Evolutionary conservation across 441 rosid genomes (phyloP).

Genomic region (Arabidopsis lyrata): DNA sequence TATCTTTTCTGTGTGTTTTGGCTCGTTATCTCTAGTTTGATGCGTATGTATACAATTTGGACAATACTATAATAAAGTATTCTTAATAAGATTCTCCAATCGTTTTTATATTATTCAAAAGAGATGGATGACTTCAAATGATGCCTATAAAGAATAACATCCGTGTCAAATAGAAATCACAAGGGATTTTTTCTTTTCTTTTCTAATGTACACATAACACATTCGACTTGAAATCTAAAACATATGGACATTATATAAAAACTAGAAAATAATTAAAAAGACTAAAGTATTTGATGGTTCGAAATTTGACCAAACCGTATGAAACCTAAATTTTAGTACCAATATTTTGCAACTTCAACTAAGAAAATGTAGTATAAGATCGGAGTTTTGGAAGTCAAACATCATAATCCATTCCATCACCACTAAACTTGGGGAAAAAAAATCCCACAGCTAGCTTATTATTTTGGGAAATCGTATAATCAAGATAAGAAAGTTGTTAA

Average conservation of each 20-base stretch:
- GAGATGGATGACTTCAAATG: slow-evolving; percentile 30
- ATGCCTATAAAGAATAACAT: slow-evolving; percentile 29
- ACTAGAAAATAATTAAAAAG: neutral
- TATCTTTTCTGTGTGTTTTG: slow-evolving; percentile 9
- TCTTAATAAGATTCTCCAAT: slow-evolving; percentile 9
- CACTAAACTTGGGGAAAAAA: neutral
- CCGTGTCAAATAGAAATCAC: neutral
- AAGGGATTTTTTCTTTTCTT: neutral
- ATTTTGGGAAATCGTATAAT: neutral
- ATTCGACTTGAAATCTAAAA: too few species aligned
- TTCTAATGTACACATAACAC: too few species aligned
- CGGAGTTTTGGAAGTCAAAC: slow-evolving; percentile 10
- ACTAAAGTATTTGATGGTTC: neutral
- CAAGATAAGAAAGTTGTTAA: neutral
- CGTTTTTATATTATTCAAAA: neutral
- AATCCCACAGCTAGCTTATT: neutral
- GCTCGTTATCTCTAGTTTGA: slow-evolving; percentile 19
- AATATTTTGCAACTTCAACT: neutral
- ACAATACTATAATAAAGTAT: slow-evolving; percentile 6
- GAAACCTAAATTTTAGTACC: neutral
- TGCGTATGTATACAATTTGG: slow-evolving; percentile 24
- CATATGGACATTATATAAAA: neutral
- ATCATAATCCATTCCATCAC: slow-evolving; percentile 6
- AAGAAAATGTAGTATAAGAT: neutral
- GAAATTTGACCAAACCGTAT: neutral